These are phyloP conservation scores for Cercophora newfieldiana DNA, from an alignment of 495 filamentous ascomycete species.

Conservation along the genomic window DNA sequence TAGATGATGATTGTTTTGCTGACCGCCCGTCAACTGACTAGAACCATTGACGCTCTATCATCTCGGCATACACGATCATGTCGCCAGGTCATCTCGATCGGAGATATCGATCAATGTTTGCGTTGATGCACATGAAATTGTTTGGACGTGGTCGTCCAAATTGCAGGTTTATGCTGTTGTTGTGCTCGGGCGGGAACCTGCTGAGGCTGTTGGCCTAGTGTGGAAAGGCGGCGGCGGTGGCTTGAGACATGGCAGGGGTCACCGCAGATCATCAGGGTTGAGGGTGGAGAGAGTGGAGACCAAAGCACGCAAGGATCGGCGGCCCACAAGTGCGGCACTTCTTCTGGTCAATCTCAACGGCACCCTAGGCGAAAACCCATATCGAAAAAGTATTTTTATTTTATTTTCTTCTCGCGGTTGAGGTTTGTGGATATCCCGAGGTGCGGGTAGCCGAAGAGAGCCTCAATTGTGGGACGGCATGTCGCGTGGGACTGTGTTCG, in stretches of 20 bases:
- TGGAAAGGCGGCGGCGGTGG: background rate
- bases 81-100: background rate
- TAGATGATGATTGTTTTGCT: background rate
- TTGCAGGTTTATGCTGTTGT: constrained; percentile 10
- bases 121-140: background rate
- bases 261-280: background rate
- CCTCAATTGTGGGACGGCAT: background rate
- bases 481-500: constrained; percentile 1
- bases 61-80: background rate
- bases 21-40: background rate
- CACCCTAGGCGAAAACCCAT: too few relatives aligned
- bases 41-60: background rate
- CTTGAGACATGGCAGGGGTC: background rate
- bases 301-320: background rate
- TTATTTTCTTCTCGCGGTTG: background rate
- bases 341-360: background rate
- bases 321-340: background rate
- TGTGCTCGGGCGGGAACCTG: constrained; percentile 1
- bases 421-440: constrained; percentile 1
- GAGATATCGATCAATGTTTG: constrained; percentile 5
- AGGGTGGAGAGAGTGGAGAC: background rate
- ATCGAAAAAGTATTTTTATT: background rate
- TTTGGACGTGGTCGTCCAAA: constrained; percentile 2
- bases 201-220: background rate
- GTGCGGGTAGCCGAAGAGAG: background rate